A percentile compares a stretch with the other conserved stretches of the same genome.
Conservation (phyloP, 2,329 filamentous ascomycete genomes). For the Diaporthe sp. region DNA sequence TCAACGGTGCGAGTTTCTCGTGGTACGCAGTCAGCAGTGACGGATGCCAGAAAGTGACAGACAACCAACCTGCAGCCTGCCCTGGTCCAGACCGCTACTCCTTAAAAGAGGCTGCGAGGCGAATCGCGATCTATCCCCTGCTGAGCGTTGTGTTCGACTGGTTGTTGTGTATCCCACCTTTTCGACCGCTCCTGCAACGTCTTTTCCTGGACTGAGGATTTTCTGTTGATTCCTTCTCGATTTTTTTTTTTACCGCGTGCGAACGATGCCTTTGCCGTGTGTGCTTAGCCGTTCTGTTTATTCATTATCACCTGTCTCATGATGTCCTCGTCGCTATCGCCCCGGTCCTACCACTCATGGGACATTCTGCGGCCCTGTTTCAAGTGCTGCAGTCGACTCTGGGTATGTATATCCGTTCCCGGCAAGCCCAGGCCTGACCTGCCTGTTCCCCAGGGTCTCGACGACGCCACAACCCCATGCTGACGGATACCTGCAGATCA, state of each 20-base stretch:
- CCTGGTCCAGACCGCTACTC: conserved; percentile 40
- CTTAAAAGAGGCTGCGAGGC: conserved; percentile 1
- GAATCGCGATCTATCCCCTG: conserved; percentile 18
- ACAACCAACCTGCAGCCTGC: conserved; percentile 22
- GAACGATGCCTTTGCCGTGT: conserved; percentile 17
- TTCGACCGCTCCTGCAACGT: not conserved
- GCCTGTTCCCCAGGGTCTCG: not conserved
- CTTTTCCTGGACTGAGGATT: not conserved
- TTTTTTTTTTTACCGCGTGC: not conserved
- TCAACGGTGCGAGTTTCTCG: conserved; percentile 12
- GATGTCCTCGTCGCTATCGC: conserved; percentile 32
- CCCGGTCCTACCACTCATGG: conserved; percentile 35
- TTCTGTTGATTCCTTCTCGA: conserved; percentile 32
- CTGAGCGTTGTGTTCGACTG: conserved; percentile 12
- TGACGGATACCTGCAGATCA: conserved; percentile 39
- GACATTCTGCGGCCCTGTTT: conserved; percentile 40
- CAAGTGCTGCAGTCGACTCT: conserved; percentile 39
- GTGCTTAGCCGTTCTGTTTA: not conserved
- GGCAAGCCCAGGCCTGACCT: not conserved
- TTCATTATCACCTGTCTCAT: not conserved
- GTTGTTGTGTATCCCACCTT: not conserved
- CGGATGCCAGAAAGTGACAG: conserved; percentile 21
- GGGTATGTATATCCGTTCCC: conserved; percentile 37
- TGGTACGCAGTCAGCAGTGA: conserved; percentile 14
- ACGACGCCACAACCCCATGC: conserved; percentile 14